A percentile compares a stretch with the other conserved stretches of the same genome.
Conservation (phyloP, 768 basidiomycete species). For the Collybia nuda region DNA sequence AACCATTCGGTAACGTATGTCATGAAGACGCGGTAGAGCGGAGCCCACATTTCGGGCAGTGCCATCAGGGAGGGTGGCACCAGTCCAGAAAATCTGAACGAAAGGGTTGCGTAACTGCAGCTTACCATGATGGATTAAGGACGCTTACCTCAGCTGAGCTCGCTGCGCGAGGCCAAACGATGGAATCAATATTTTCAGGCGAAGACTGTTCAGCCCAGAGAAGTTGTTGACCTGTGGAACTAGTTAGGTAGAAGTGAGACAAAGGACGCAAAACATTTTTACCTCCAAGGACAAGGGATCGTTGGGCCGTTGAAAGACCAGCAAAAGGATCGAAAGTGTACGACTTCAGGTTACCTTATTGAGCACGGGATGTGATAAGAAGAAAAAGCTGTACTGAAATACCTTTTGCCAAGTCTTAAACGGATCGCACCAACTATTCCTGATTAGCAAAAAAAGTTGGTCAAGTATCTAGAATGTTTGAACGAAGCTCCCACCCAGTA, state of each 20-base stretch:
- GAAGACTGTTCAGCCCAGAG: slow-evolving; percentile 77
- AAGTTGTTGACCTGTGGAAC: slow-evolving; percentile 49
- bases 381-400: not conserved
- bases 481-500: slow-evolving; percentile 28
- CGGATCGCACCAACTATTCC: slow-evolving; percentile 73
- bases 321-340: slow-evolving; percentile 73
- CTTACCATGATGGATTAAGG: not conserved
- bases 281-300: slow-evolving; percentile 68
- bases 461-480: not conserved
- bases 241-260: not conserved
- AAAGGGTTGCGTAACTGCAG: not conserved
- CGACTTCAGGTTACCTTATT: slow-evolving; percentile 25
- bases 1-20: slow-evolving; percentile 59
- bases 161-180: slow-evolving; percentile 73
- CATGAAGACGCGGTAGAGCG: slow-evolving; percentile 68
- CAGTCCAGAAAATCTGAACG: slow-evolving; percentile 66
- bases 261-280: slow-evolving; percentile 14
- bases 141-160: slow-evolving; percentile 56
- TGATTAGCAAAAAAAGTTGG: slow-evolving; percentile 15
- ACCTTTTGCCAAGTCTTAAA: slow-evolving; percentile 83
- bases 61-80: slow-evolving; percentile 40
- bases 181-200: slow-evolving; percentile 66
- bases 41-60: slow-evolving; percentile 35
- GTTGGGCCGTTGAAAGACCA: slow-evolving; percentile 47
- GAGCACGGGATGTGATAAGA: not conserved